A percentile compares a stretch with the other conserved stretches of the same genome.
Conservation (phyloP, 257 asterid species). For the Fraxinus cuspidata region DNA sequence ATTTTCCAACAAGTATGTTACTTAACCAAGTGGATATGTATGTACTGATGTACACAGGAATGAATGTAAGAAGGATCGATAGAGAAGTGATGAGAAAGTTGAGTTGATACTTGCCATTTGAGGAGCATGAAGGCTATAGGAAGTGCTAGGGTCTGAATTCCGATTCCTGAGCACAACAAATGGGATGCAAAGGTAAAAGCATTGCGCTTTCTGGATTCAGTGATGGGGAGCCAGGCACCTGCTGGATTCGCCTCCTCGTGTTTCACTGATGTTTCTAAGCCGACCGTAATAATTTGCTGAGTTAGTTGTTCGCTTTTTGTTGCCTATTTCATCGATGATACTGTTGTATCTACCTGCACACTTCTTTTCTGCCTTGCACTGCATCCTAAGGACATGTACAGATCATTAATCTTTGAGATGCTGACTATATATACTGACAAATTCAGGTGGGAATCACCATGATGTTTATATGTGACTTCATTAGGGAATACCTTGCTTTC, state of each 20-base stretch:
- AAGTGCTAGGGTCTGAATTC: slow-evolving; percentile 52
- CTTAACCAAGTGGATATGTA: too few relatives aligned
- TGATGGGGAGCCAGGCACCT: slow-evolving; percentile 49
- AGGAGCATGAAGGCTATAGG: slow-evolving; percentile 61
- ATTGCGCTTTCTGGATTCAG: slow-evolving; percentile 59
- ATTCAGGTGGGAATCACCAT: not conserved
- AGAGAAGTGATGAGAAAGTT: not conserved
- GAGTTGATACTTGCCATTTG: slow-evolving; percentile 49
- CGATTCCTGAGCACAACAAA: slow-evolving; percentile 55
- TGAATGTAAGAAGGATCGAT: not conserved
- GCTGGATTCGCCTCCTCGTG: not conserved
- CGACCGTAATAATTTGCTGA: not conserved
- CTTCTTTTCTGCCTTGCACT: slow-evolving; percentile 21
- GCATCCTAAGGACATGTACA: not conserved
- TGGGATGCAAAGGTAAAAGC: slow-evolving; percentile 40
- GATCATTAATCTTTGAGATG: not conserved
- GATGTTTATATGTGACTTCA: not conserved
- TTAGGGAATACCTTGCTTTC: not conserved
- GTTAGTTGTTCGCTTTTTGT: slow-evolving; percentile 22
- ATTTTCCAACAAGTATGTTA: too few relatives aligned
- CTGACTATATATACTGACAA: not conserved
- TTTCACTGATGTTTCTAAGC: not conserved
- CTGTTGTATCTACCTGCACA: slow-evolving; percentile 2
- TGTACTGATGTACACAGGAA: not conserved
- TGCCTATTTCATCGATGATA: slow-evolving; percentile 30